Evolutionary conservation across 148 eudicot species (phyloP).

Genomic region (Polygonum maritimum): DNA sequence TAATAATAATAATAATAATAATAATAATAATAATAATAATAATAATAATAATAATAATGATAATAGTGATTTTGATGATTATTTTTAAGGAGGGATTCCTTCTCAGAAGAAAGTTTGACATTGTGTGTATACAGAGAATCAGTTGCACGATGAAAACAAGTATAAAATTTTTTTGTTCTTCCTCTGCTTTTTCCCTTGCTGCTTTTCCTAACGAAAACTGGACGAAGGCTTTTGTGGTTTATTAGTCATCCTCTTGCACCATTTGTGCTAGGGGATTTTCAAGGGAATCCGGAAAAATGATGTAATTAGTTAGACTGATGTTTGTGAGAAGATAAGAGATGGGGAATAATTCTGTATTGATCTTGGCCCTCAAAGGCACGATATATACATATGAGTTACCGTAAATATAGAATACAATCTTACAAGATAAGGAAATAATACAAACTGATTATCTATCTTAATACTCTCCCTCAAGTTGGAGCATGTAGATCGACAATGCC

Average conservation of each 20-base stretch:
- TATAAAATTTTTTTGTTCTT: not conserved
- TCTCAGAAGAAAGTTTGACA: not conserved
- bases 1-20: too few species aligned
- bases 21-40: too few species aligned
- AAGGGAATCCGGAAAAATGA: not conserved
- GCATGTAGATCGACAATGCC: too few species aligned
- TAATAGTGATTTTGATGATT: constrained; percentile 5
- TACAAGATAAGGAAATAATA: too few species aligned
- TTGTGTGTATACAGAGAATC: not conserved
- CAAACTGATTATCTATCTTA: too few species aligned
- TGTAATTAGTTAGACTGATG: not conserved
- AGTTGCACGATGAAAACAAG: not conserved
- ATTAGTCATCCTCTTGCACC: not conserved
- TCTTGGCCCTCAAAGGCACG: too few species aligned
- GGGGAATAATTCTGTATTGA: too few species aligned
- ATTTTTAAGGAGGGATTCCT: constrained; percentile 15
- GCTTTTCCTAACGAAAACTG: not conserved
- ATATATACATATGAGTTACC: too few species aligned
- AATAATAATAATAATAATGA: too few species aligned
- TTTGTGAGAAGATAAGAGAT: too few species aligned
- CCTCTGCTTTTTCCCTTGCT: not conserved
- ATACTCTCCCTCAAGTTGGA: too few species aligned
- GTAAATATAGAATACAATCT: too few species aligned
- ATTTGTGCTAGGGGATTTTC: not conserved
- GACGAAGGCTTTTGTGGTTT: not conserved